Percentiles rank a stretch among this genome's conserved stretches.
These are phyloP conservation scores for Zancudomyces culisetae DNA, from an alignment of 371 early-diverging fungal species.

Conservation along the genomic window DNA sequence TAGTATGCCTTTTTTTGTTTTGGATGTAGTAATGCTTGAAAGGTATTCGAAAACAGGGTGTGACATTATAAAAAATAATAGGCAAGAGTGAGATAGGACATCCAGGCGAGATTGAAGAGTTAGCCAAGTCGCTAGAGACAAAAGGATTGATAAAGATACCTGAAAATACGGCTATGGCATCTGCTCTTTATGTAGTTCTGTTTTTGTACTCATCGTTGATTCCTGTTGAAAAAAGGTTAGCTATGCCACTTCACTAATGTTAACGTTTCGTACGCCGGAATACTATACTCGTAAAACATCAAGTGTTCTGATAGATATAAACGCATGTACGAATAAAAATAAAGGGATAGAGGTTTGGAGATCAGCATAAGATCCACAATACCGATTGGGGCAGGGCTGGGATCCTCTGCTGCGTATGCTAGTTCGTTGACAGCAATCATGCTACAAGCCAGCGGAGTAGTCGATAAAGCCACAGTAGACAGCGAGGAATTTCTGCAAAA, in stretches of 20 bases:
- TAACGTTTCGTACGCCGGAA: no score
- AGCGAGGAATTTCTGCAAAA: conserved; percentile 10
- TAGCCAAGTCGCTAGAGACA: neutral
- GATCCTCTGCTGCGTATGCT: conserved; percentile 84
- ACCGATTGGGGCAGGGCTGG: conserved; percentile 91
- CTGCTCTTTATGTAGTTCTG: conserved; percentile 1
- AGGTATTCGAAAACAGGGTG: neutral
- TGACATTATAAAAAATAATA: neutral
- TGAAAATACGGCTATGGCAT: neutral
- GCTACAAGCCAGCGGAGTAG: conserved; percentile 17
- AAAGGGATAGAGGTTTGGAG: conserved; percentile 19
- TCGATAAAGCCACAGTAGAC: neutral
- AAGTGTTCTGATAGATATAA: neutral
- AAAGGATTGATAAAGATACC: neutral
- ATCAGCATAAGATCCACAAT: conserved; percentile 49
- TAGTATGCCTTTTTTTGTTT: neutral
- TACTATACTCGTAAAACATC: conserved; percentile 1
- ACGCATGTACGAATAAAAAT: conserved; percentile 1
- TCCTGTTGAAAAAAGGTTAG: neutral
- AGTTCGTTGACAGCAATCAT: conserved; percentile 61
- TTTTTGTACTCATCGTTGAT: conserved; percentile 1
- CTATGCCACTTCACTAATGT: neutral
- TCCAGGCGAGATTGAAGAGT: neutral
- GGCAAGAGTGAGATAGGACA: neutral
- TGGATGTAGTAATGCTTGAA: neutral